phyloP scores from a whole-genome alignment of 2,329 filamentous ascomycete species.

The Paecilomyces fulvus region DNA sequence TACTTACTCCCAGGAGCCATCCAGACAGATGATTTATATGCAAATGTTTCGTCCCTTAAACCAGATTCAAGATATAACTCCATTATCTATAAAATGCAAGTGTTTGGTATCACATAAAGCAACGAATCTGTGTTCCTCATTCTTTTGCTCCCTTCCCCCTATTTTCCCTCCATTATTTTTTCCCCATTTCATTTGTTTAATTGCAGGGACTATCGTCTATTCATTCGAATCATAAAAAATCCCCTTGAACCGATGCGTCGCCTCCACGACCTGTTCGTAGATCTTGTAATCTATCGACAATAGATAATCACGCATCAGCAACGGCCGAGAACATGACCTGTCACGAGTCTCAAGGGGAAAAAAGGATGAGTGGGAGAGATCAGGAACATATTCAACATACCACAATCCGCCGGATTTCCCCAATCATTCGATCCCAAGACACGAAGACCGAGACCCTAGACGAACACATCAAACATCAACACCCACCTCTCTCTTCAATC shows the following conservation, averaged over 20 bases:
- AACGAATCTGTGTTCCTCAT: not conserved
- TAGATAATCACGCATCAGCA: slow-evolving; percentile 1
- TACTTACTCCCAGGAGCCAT: too few species aligned
- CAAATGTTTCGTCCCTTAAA: not conserved
- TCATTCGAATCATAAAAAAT: slow-evolving; percentile 61
- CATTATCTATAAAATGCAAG: not conserved
- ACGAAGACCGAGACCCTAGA: slow-evolving; percentile 31
- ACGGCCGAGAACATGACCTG: not conserved
- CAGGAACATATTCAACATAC: slow-evolving; percentile 17
- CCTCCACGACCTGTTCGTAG: slow-evolving; percentile 72
- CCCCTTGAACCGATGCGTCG: slow-evolving; percentile 69
- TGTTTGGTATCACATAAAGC: not conserved
- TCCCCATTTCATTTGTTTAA: not conserved
- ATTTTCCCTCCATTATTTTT: not conserved
- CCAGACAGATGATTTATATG: not conserved
- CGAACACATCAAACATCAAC: not conserved
- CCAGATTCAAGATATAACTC: not conserved
- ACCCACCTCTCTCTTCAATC: not conserved
- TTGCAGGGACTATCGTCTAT: not conserved
- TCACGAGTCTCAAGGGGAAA: not conserved
- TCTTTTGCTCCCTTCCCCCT: not conserved
- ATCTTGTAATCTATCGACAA: slow-evolving; percentile 58
- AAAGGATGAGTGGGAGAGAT: slow-evolving; percentile 1
- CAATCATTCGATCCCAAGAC: slow-evolving; percentile 36
- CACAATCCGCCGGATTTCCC: slow-evolving; percentile 31